phyloP scores from a whole-genome alignment of 1,284 basidiomycete species.

The Pyrrhoderma lamaoense region DNA sequence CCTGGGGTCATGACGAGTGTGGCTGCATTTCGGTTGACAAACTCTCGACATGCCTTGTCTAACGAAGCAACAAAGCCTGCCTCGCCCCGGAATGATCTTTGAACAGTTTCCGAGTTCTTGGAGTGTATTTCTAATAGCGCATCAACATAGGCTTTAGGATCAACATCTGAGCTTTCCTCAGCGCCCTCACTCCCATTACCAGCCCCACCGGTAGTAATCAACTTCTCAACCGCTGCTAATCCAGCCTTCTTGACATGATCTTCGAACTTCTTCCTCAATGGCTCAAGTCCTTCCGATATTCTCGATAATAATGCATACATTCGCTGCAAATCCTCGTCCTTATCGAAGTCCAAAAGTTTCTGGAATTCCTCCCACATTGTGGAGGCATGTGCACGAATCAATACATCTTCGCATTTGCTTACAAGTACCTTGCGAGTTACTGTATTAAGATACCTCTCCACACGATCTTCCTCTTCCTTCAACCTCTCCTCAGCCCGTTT shows the following conservation, averaged over 20 bases:
- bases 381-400: slow-evolving; percentile 84
- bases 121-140: slow-evolving; percentile 86
- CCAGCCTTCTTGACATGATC: slow-evolving; percentile 91
- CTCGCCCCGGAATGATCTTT: slow-evolving; percentile 88
- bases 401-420: slow-evolving; percentile 85
- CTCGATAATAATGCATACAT: slow-evolving; percentile 93
- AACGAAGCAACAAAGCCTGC: slow-evolving; percentile 93
- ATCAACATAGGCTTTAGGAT: slow-evolving; percentile 92
- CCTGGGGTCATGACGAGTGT: slow-evolving; percentile 40
- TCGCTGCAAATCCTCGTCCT: slow-evolving; percentile 87
- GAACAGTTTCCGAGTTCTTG: slow-evolving; percentile 89
- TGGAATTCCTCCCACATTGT: slow-evolving; percentile 96
- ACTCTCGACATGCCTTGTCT: slow-evolving; percentile 95
- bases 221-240: slow-evolving; percentile 75
- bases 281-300: slow-evolving; percentile 87
- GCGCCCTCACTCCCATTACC: slow-evolving; percentile 35
- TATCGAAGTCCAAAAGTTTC: slow-evolving; percentile 84
- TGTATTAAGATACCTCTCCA: slow-evolving; percentile 90
- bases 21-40: slow-evolving; percentile 92
- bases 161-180: slow-evolving; percentile 46
- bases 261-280: slow-evolving; percentile 89
- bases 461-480: slow-evolving; percentile 91
- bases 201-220: slow-evolving; percentile 36
- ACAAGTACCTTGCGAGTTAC: slow-evolving; percentile 84
- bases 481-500: slow-evolving; percentile 93